phyloP scores from a whole-genome alignment of 2,329 filamentous ascomycete genomes.

The Monosporascus sp. region DNA sequence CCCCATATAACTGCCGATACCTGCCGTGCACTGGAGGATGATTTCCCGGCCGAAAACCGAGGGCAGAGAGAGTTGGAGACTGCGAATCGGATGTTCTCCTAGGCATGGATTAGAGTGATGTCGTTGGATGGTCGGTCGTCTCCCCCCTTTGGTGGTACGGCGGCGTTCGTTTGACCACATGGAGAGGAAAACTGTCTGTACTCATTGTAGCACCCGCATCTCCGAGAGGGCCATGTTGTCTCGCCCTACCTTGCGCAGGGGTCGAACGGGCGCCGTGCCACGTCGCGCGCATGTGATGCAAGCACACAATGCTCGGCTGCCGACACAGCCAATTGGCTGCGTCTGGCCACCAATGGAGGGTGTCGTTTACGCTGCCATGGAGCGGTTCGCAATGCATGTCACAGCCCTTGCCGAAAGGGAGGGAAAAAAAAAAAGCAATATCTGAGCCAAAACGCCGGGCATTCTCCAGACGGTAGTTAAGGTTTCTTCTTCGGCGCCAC shows the following conservation, averaged over 20 bases:
- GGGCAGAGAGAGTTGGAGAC: conserved; percentile 1
- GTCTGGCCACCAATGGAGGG: conserved; percentile 8
- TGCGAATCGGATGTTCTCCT: conserved; percentile 21
- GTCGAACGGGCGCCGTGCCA: conserved; percentile 20
- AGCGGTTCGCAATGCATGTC: conserved; percentile 7
- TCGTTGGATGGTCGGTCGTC: conserved; percentile 17
- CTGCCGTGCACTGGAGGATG: neutral
- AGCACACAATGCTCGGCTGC: conserved; percentile 21
- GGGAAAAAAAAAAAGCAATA: conserved; percentile 2
- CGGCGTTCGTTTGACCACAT: conserved; percentile 24
- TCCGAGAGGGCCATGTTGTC: conserved; percentile 17
- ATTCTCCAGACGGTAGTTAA: conserved; percentile 3
- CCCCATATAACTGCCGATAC: neutral
- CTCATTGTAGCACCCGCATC: conserved; percentile 18
- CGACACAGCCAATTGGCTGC: conserved; percentile 23
- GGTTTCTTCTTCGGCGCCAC: neutral
- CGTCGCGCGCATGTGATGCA: conserved; percentile 17
- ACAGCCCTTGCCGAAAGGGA: conserved; percentile 13
- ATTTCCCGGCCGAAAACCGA: neutral
- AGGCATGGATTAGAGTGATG: conserved; percentile 9
- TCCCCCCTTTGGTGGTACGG: conserved; percentile 14
- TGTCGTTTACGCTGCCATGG: conserved; percentile 11
- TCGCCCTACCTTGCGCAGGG: conserved; percentile 18
- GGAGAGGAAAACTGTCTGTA: conserved; percentile 12
- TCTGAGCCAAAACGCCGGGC: conserved; percentile 13